Percentiles rank a stretch among this genome's conserved stretches.
These are phyloP conservation scores for Canavalia ensiformis DNA, from an alignment of 306 rosid genomes.

Conservation along the genomic window DNA sequence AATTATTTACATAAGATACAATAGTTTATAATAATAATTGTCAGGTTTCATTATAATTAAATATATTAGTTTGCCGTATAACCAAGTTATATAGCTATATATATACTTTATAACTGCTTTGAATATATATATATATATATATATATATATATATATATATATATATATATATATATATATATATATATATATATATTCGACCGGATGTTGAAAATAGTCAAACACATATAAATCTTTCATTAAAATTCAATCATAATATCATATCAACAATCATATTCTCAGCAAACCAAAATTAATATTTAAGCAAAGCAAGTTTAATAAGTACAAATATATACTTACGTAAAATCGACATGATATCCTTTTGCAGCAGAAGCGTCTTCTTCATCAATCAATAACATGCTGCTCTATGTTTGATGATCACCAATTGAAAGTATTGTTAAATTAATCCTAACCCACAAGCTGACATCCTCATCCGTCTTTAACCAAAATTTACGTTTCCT, in stretches of 20 bases:
- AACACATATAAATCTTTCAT: not conserved
- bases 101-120: too few species aligned
- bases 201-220: not conserved
- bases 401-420: not conserved
- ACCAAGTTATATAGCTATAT: too few species aligned
- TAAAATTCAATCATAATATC: not conserved
- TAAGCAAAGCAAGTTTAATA: not conserved
- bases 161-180: too few species aligned
- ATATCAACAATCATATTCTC: not conserved
- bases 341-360: not conserved
- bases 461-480: not conserved
- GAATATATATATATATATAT: too few species aligned
- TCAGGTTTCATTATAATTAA: too few species aligned
- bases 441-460: not conserved
- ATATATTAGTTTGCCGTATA: too few species aligned
- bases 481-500: conserved; percentile 6
- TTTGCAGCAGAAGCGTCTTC: not conserved
- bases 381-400: not conserved
- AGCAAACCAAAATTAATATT: not conserved
- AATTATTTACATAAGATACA: too few species aligned
- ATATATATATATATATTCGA: too few species aligned
- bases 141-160: too few species aligned
- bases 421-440: not conserved
- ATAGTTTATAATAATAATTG: too few species aligned
- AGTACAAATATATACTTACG: not conserved